A percentile compares a stretch with the other conserved stretches of the same genome.
Evolutionary conservation across 1,139 yeast species (phyloP).

Genomic region (Yamadazyma diddensiae): DNA sequence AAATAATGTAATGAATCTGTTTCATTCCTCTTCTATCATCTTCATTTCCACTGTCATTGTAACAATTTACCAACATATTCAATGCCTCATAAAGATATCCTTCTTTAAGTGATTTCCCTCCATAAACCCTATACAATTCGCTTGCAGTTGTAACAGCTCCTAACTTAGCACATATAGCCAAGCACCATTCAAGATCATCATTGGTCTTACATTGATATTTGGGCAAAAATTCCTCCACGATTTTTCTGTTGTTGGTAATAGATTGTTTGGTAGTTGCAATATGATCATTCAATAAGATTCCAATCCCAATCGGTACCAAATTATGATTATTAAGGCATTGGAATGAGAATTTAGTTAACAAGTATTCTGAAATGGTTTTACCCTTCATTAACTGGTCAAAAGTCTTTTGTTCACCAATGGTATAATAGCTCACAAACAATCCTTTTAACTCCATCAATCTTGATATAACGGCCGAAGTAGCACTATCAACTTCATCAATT

Average conservation of each 20-base stretch:
- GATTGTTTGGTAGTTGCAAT: conserved; percentile 23
- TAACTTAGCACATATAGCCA: conserved; percentile 51
- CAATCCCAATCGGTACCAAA: conserved; percentile 67
- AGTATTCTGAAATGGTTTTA: conserved; percentile 53
- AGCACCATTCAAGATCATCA: conserved; percentile 80
- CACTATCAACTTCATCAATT: conserved; percentile 59
- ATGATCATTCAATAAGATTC: conserved; percentile 36
- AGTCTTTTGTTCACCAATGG: conserved; percentile 13
- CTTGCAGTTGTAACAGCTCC: conserved; percentile 53
- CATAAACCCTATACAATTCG: conserved; percentile 43
- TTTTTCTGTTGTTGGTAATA: conserved; percentile 31
- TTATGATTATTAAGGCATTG: conserved; percentile 49
- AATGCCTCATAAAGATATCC: conserved; percentile 61
- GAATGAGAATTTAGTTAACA: conserved; percentile 59
- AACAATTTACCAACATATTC: conserved; percentile 64
- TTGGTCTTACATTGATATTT: conserved; percentile 56
- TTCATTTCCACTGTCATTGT: conserved; percentile 35
- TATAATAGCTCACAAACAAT: conserved; percentile 48
- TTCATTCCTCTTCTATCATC: conserved; percentile 30
- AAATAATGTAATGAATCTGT: conserved; percentile 37
- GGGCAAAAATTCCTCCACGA: conserved; percentile 61
- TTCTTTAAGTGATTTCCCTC: conserved; percentile 36
- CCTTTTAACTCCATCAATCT: conserved; percentile 67
- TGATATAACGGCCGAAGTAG: conserved; percentile 67
- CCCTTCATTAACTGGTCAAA: conserved; percentile 19